Evolutionary conservation across 371 early-diverging fungal species (phyloP), one percentile per base, ranked within the genome.

Genomic region (Mucor velutinosus): DNA sequence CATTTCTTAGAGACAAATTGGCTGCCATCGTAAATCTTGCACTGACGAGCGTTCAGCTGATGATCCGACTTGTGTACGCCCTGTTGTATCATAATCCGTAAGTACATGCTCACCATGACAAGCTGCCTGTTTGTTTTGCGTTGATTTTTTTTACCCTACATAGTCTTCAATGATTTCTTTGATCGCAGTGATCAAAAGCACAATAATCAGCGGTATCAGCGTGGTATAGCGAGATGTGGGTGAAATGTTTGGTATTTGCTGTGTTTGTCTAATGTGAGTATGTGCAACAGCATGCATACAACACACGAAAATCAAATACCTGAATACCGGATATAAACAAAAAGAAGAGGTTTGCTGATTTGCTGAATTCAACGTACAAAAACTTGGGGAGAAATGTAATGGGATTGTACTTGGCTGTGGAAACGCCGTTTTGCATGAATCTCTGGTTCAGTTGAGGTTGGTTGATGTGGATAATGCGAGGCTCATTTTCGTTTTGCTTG

Each of bases 161-260:
- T 87, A 85, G 77, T 99, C 99, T 77, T 99, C 99, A 65, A 97
- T 81, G 14, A 95, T 86, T 79, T 99, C 99, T 81, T 99, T 99
- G 53, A 95, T 83, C 29, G 97, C 99, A 8, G 99, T 96, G 35
- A 93, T 95, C 10, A 93, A 74, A 53, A 99, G 75, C 3, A 99
- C 98, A 62, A 97, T 88, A 10, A 85, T 73, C 33, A 99, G 86
- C 3, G 99, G 99, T 29, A 98, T 90, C 25, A 95, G 76, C 3
- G 99, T 99, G 7, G 97, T 97, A 70, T 85, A 94, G 64, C 90
- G 81, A 57, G 92, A 92, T 0, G 94, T 94, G 7, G 95, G 95
- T 29, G 95, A 91, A 32, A 95, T 90, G 66, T 89, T 91, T 45
- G 82, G 85, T 62, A 95, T 94, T 89, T 94, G 94, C 93, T 90